Evolutionary conservation across 371 early-diverging fungal species (phyloP).

Genomic region (Rhizoclosmatium hyalinum): DNA sequence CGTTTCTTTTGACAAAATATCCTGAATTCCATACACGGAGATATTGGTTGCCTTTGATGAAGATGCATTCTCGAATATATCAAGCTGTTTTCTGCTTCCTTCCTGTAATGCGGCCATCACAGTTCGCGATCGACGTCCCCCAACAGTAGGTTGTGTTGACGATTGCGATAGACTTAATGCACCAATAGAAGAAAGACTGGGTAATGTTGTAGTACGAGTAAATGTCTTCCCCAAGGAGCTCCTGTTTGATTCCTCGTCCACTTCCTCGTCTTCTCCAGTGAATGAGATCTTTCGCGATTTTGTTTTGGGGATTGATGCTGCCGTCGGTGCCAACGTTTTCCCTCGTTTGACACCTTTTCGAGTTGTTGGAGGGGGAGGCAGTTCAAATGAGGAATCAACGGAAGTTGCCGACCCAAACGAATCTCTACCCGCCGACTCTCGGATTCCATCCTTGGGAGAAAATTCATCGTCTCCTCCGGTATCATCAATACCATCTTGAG

Average conservation of each 20-base stretch:
- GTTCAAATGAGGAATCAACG: background rate
- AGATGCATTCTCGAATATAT: background rate
- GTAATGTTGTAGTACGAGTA: background rate
- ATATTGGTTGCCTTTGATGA: conserved; percentile 1
- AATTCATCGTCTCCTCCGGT: background rate
- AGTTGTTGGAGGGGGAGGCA: background rate
- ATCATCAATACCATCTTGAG: background rate
- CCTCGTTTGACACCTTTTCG: background rate
- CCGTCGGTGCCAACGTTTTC: background rate
- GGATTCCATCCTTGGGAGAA: background rate
- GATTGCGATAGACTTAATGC: background rate
- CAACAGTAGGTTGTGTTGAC: background rate
- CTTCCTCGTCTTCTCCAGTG: background rate
- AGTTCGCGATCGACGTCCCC: background rate
- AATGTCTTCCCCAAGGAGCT: background rate
- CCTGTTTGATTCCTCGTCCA: background rate
- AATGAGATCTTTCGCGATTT: background rate
- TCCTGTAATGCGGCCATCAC: conserved; percentile 10
- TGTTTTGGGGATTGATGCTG: background rate
- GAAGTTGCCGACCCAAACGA: background rate
- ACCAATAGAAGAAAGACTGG: background rate
- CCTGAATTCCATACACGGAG: background rate
- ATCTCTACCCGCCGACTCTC: background rate
- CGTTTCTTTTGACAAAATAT: background rate
- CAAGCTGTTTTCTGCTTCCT: conserved; percentile 8